phyloP scores from a whole-genome alignment of 306 rosid genomes.

The Dalbergia cultrata region DNA sequence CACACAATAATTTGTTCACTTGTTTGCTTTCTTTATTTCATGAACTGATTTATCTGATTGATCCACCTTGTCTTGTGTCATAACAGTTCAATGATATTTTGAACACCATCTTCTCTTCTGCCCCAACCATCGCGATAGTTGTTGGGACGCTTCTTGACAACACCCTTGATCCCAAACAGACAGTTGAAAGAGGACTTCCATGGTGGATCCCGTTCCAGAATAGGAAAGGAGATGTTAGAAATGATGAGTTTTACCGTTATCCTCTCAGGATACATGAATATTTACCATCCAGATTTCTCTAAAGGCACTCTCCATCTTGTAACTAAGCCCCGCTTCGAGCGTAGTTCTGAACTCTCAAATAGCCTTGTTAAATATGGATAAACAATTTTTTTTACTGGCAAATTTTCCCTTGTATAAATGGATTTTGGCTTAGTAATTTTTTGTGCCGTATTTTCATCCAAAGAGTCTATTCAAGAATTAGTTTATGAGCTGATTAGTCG shows the following conservation, averaged over 20 bases:
- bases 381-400: slow-evolving; percentile 25
- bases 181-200: slow-evolving; percentile 76
- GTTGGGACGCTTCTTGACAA: slow-evolving; percentile 86
- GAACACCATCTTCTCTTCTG: slow-evolving; percentile 90
- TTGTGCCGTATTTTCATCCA: not conserved
- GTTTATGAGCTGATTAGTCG: not conserved
- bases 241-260: slow-evolving; percentile 74
- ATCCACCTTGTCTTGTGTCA: slow-evolving; percentile 5
- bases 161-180: slow-evolving; percentile 69
- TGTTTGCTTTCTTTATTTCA: not conserved
- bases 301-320: slow-evolving; percentile 26
- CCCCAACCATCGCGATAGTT: slow-evolving; percentile 83
- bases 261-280: slow-evolving; percentile 74
- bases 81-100: slow-evolving; percentile 85
- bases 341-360: not conserved
- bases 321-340: slow-evolving; percentile 33
- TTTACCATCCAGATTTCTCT: slow-evolving; percentile 73
- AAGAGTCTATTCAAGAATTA: not conserved
- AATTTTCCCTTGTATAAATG: slow-evolving; percentile 43
- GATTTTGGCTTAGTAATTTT: slow-evolving; percentile 37
- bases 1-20: not conserved
- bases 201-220: slow-evolving; percentile 91
- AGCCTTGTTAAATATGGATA: slow-evolving; percentile 39
- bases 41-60: slow-evolving; percentile 31
- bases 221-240: slow-evolving; percentile 81